Evolutionary conservation across 805 yeast genomes (phyloP), one percentile per base, ranked within the genome.

Genomic region (Candida ovalis): DNA sequence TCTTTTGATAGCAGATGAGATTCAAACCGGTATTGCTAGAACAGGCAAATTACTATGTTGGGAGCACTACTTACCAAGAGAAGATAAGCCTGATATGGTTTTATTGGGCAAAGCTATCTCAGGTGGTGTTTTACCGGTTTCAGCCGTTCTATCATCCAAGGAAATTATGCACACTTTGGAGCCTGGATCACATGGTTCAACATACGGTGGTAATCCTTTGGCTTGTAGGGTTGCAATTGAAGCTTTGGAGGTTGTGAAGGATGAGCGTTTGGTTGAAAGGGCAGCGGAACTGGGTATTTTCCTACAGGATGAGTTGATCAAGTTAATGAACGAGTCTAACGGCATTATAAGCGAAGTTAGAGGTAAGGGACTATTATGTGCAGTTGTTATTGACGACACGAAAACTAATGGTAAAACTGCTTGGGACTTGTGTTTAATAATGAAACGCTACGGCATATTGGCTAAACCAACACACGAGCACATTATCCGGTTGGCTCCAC

Each of bases 391-490:
- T 63, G 97, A 92, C 70, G 81, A 86, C 46, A 55, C 81, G 40
- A 86, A 84, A 71, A 81, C 96, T 51, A 82, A 83, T 62, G 97
- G 96, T 51, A 82, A 91, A 68, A 76, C 94, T 25, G 97, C 98
- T 3, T 92, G 98, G 98, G 97, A 92, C 65, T 75, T 92, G 56
- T 92, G 98, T 72, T 67, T 92, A 59, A 71, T 88, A 59, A 85
- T 92, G 94, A 89, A 87, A 70, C 82, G 87, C 46, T 74, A 81
- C 52, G 98, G 98, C 50, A 86, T 92, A 15, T 75, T 91, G 62
- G 97, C 98, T 54, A 92, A 91, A 72, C 98, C 97, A 56, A 91
- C 98, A 1, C 98, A 92, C 67, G 96, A 90, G 60, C 86, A 90
- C 68, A 91, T 92, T 61, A 91, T 92, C 64, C 85, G 98, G 75